Percentiles rank a stretch among this genome's conserved stretches.
phyloP scores from a whole-genome alignment of 805 yeast species.

The Cyberlindnera maritima region DNA sequence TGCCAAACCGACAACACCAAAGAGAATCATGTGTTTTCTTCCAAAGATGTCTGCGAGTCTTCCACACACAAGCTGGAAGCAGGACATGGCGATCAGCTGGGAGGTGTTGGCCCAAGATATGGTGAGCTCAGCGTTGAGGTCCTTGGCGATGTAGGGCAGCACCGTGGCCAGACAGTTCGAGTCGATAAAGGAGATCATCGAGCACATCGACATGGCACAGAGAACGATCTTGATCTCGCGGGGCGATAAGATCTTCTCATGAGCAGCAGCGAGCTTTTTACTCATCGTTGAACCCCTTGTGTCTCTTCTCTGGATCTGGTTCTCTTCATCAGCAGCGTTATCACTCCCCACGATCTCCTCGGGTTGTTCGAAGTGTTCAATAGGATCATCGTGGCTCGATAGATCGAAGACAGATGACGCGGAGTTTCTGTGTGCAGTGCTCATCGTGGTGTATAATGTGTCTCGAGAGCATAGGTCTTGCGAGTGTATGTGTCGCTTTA shows the following conservation, averaged over 20 bases:
- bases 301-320: constrained; percentile 1
- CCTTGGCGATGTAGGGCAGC: constrained; percentile 43
- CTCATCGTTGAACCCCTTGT: constrained; percentile 11
- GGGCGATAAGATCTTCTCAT: constrained; percentile 12
- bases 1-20: constrained; percentile 38
- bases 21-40: constrained; percentile 43
- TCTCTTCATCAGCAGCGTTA: constrained; percentile 7
- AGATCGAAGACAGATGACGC: not conserved
- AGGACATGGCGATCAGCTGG: constrained; percentile 48
- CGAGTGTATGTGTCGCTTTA: not conserved
- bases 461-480: not conserved
- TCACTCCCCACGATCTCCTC: not conserved
- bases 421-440: not conserved
- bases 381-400: not conserved
- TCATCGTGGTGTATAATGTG: not conserved
- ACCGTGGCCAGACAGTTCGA: constrained; percentile 22
- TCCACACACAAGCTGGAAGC: constrained; percentile 53
- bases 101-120: constrained; percentile 64
- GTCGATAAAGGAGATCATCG: constrained; percentile 21
- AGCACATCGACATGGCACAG: constrained; percentile 18
- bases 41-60: constrained; percentile 58
- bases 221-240: constrained; percentile 14
- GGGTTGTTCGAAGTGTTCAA: not conserved
- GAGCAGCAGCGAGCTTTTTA: constrained; percentile 22
- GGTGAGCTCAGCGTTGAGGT: constrained; percentile 44